These are phyloP conservation scores for Verticillium tricorpus DNA, from an alignment of 2,329 filamentous ascomycete genomes.

Conservation along the genomic window DNA sequence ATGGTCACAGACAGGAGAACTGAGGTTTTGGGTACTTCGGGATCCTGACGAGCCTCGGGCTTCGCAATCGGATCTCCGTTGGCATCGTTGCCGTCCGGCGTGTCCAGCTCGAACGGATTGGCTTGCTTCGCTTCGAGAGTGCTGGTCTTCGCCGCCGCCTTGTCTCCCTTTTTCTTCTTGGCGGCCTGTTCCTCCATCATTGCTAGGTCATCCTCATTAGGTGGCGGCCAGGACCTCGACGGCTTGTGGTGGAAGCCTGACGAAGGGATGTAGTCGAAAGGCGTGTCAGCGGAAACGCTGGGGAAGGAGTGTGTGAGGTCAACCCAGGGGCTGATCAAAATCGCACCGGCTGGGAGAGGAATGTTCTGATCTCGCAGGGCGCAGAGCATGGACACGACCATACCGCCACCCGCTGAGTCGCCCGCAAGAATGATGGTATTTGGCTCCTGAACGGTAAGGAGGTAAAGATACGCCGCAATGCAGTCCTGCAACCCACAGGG, in stretches of 20 bases:
- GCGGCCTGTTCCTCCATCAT: conserved; percentile 47
- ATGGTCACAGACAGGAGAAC: conserved; percentile 58
- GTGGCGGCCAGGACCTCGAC: conserved; percentile 87
- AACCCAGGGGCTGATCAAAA: conserved; percentile 92
- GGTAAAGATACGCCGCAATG: conserved; percentile 78
- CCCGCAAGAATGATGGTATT: conserved; percentile 82
- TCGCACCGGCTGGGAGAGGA: conserved; percentile 81
- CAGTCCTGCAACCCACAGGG: conserved; percentile 91
- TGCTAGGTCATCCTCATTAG: conserved; percentile 69
- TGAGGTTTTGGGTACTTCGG: conserved; percentile 18
- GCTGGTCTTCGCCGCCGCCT: conserved; percentile 15
- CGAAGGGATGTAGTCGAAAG: conserved; percentile 81
- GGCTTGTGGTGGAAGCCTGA: conserved; percentile 89
- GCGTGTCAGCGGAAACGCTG: conserved; percentile 69
- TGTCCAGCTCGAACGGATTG: conserved; percentile 25
- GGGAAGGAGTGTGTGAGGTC: conserved; percentile 95
- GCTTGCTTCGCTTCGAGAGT: conserved; percentile 28
- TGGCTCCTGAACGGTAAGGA: conserved; percentile 72
- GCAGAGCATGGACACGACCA: conserved; percentile 78
- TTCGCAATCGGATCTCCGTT: conserved; percentile 3
- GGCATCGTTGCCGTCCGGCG: background rate
- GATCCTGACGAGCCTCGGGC: background rate
- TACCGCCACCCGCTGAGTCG: conserved; percentile 89
- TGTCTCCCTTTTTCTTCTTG: conserved; percentile 25
- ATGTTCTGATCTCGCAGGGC: conserved; percentile 76